Conservation (phyloP, 78 protist species). For the Parvularia atlantis region DNA sequence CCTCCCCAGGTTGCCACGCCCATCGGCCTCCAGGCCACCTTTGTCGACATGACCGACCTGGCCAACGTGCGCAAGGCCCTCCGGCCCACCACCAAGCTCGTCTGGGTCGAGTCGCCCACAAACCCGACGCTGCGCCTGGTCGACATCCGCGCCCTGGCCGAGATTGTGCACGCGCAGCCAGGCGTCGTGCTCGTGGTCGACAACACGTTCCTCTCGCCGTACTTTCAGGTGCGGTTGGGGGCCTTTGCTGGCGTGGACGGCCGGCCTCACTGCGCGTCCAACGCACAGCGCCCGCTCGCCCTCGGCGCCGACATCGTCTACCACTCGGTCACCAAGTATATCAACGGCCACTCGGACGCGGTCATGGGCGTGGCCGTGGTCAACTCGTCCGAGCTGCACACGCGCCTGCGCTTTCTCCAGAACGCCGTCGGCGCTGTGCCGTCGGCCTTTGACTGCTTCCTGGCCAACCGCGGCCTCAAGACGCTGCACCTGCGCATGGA, state of each 20-base stretch:
- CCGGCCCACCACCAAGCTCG: constrained; percentile 15
- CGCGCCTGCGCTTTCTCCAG: constrained; percentile 23
- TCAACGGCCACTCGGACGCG: constrained; percentile 49
- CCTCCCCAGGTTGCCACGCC: neutral
- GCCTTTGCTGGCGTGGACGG: no score
- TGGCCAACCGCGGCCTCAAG: constrained; percentile 31
- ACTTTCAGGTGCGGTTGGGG: no score
- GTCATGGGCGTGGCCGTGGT: constrained; percentile 13
- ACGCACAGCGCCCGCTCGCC: constrained; percentile 41
- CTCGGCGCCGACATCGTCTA: constrained; percentile 67
- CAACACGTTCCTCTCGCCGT: constrained; percentile 41
- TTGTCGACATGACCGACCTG: constrained; percentile 43
- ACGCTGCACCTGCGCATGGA: constrained; percentile 44
- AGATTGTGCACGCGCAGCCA: neutral
- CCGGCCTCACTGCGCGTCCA: no score
- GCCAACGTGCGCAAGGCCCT: constrained; percentile 6
- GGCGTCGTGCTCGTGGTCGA: constrained; percentile 19
- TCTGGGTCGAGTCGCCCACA: constrained; percentile 62
- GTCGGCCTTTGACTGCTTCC: constrained; percentile 36
- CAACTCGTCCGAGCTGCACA: constrained; percentile 4
- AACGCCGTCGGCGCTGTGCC: constrained; percentile 54
- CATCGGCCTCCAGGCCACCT: constrained; percentile 18
- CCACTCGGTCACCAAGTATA: constrained; percentile 55
- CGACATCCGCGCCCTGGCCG: constrained; percentile 23
- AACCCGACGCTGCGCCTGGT: constrained; percentile 36